Evolutionary conservation across 768 basidiomycete genomes (phyloP), one percentile per base, ranked within the genome.

Genomic region (Podaxis pistillaris): DNA sequence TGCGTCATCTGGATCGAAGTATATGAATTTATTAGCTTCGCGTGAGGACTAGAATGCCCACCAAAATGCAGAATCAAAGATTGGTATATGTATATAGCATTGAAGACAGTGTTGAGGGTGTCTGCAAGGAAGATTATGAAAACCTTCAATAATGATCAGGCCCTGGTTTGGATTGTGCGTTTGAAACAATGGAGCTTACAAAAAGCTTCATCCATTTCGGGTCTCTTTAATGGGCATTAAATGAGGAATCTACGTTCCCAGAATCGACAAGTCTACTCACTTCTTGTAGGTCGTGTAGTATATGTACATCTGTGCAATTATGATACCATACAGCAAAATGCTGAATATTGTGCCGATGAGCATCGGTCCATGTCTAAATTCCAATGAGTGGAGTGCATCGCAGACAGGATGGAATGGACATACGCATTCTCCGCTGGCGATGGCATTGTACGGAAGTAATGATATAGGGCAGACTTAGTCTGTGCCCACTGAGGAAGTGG

Each of bases 281-380:
- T 46, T 46, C n/a, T 46, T 69, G 52, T 69, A 69, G 66, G 76
- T 73, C 54, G 73, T 76, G 67, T 75, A 80, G 68, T 85, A 84
- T 5, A 85, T 44, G 62, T 80, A 79, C 13, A 76, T 70, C 69
- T 86, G 79, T 0, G 76, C 76, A 54, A 80, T 76, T 77, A 81
- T 81, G 56, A 83, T 77, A 1, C 81, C 82, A 63, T 80, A 81
- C 7, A 83, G 74, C n/a, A 81, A 58, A 30, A 82, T 68, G 63
- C 82, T 83, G 69, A 83, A 67, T n/a, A 75, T 68, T 60, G 78
- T 75, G 22, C 80, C 82, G 49, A 83, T 77, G 67, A 83, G 74
- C 70, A 82, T 79, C 19, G 80, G 80, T 38, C 81, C 80, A 66
- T 81, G 80, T 3, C 83, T 84, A 54, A 19, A 60, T 41, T 1